Conservation (phyloP, 1,284 basidiomycete species). For the Rhodotorula sp. region DNA sequence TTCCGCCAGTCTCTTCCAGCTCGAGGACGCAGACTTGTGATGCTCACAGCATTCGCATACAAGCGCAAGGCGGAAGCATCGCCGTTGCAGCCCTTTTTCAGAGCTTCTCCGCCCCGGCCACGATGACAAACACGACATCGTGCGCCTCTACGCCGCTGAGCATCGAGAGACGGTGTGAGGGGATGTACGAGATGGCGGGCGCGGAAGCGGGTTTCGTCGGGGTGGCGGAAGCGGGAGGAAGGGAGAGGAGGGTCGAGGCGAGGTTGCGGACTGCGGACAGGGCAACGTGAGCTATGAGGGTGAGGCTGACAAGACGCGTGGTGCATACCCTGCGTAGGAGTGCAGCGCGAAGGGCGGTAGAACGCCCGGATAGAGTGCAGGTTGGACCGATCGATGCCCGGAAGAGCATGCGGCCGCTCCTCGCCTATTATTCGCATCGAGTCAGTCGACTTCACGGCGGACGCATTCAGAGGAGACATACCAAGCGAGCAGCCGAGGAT, state of each 20-base stretch:
- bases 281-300: neutral
- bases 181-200: slow-evolving; percentile 5
- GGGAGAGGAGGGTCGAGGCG: neutral
- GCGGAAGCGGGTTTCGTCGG: neutral
- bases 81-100: too few relatives aligned
- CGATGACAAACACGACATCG: slow-evolving; percentile 21
- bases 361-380: slow-evolving; percentile 22
- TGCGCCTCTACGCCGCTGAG: neutral
- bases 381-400: neutral
- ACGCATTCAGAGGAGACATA: neutral
- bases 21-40: too few relatives aligned
- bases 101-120: neutral
- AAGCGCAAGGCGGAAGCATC: too few relatives aligned
- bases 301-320: neutral
- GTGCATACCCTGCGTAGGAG: neutral
- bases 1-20: too few relatives aligned
- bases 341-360: neutral
- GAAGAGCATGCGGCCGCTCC: neutral
- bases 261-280: slow-evolving; percentile 9
- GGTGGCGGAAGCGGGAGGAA: neutral
- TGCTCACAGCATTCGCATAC: too few relatives aligned
- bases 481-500: slow-evolving; percentile 11
- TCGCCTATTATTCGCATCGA: neutral
- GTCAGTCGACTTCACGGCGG: neutral
- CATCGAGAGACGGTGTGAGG: neutral